phyloP scores from a whole-genome alignment of 225 moss, liverwort and hornwort species.

The Physcomitrium patens region DNA sequence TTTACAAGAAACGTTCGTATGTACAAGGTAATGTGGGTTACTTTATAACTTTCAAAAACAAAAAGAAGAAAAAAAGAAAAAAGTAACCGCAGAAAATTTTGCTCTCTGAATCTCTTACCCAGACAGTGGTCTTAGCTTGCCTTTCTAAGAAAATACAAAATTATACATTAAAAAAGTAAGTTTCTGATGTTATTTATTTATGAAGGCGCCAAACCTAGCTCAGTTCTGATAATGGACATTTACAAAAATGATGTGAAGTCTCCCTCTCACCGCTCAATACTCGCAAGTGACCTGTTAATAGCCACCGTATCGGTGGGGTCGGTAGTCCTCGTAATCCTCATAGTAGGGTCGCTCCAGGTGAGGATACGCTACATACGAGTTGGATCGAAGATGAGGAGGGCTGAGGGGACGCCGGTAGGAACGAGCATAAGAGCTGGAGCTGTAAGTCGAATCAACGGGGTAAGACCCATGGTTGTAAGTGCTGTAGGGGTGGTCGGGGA shows the following conservation, averaged over 20 bases:
- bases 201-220: neutral
- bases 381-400: slow-evolving; percentile 49
- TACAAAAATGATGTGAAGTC: slow-evolving; percentile 14
- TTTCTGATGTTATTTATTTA: neutral
- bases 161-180: neutral
- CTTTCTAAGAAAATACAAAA: slow-evolving; percentile 27
- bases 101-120: neutral
- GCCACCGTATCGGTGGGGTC: slow-evolving; percentile 41
- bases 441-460: slow-evolving; percentile 7
- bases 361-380: slow-evolving; percentile 41
- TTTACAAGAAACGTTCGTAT: too few species aligned
- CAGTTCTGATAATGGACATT: slow-evolving; percentile 13
- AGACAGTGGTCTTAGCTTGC: neutral
- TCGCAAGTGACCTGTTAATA: neutral
- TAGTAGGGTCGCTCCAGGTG: slow-evolving; percentile 52
- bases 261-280: neutral
- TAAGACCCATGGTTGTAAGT: slow-evolving; percentile 21
- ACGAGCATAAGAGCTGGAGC: slow-evolving; percentile 35
- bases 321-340: slow-evolving; percentile 64
- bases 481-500: slow-evolving; percentile 39
- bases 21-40: too few species aligned
- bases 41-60: too few species aligned
- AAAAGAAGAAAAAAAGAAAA: neutral
- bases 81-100: neutral
- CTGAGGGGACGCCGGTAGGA: slow-evolving; percentile 42